These are phyloP conservation scores for Yarrowia deformans DNA, from an alignment of 805 yeast species.

Conservation along the genomic window DNA sequence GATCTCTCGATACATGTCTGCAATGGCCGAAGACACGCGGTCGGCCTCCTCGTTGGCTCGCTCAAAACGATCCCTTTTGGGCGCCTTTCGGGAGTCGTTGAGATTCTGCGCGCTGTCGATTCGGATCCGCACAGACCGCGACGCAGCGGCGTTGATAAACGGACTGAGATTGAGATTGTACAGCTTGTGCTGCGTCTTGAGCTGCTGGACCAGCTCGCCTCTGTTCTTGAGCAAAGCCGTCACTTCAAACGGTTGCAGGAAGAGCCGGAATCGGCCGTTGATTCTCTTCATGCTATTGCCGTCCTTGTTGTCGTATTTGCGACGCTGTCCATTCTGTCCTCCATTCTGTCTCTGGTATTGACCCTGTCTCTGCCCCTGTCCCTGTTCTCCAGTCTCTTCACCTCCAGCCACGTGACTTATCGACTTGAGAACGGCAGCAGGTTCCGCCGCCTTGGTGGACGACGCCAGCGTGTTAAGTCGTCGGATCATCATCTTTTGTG, in stretches of 20 bases:
- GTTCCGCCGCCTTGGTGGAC: not conserved
- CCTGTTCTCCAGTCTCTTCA: no score
- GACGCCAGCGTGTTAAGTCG: conserved; percentile 5
- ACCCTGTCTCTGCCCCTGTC: not conserved
- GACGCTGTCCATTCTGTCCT: not conserved
- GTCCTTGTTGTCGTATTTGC: not conserved
- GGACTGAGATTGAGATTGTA: not conserved
- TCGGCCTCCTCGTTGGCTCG: not conserved
- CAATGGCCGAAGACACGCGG: not conserved
- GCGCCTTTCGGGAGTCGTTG: not conserved
- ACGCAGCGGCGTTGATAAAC: not conserved
- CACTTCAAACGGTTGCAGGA: conserved; percentile 19
- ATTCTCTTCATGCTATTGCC: no score
- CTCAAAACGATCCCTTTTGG: no score
- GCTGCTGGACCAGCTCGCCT: not conserved
- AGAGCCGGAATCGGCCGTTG: not conserved
- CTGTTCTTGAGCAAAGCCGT: not conserved
- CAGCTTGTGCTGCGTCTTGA: not conserved
- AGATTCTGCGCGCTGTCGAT: not conserved
- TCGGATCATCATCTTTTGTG: conserved; percentile 7
- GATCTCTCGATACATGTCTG: not conserved
- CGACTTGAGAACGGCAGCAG: not conserved
- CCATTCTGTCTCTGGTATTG: not conserved
- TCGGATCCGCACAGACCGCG: not conserved
- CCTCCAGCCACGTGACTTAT: no score